Evolutionary conservation across 2,329 filamentous ascomycete genomes (phyloP).

Genomic region (Colletotrichum liaoningense): DNA sequence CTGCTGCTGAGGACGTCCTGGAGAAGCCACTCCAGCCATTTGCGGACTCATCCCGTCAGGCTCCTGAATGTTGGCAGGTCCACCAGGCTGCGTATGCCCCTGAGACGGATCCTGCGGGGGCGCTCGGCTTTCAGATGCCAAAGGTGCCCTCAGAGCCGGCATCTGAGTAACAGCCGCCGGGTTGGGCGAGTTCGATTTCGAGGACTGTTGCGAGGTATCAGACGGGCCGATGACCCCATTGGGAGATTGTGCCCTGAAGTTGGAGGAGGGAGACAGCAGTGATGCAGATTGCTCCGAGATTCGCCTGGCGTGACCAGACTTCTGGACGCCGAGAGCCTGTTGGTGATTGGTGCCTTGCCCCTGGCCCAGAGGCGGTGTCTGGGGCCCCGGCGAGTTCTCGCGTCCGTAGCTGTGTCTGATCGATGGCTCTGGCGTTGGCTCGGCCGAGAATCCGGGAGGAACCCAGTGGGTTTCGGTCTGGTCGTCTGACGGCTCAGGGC

Average conservation of each 20-base stretch:
- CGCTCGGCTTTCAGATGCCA: neutral
- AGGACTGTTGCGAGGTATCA: constrained; percentile 5
- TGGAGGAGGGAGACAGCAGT: neutral
- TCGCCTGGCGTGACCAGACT: neutral
- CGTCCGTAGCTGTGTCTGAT: neutral
- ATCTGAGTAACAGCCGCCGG: constrained; percentile 1
- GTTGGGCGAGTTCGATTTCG: constrained; percentile 5
- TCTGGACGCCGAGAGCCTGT: constrained; percentile 5
- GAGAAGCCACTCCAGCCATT: neutral
- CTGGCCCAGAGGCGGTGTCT: neutral
- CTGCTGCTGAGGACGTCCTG: neutral
- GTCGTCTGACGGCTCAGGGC: neutral
- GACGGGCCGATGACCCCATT: neutral
- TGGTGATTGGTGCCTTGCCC: neutral
- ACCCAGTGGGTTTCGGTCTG: neutral
- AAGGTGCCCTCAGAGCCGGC: neutral
- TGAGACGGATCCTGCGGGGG: neutral
- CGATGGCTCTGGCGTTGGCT: neutral
- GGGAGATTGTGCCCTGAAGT: constrained; percentile 3
- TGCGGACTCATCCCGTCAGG: neutral
- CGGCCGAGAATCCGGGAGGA: neutral
- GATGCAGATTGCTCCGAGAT: constrained; percentile 4
- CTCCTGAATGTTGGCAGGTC: neutral
- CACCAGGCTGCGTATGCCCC: neutral
- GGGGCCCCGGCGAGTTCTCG: neutral